Evolutionary conservation across 208 protist species (phyloP).

Genomic region (Leishmania arabica): DNA sequence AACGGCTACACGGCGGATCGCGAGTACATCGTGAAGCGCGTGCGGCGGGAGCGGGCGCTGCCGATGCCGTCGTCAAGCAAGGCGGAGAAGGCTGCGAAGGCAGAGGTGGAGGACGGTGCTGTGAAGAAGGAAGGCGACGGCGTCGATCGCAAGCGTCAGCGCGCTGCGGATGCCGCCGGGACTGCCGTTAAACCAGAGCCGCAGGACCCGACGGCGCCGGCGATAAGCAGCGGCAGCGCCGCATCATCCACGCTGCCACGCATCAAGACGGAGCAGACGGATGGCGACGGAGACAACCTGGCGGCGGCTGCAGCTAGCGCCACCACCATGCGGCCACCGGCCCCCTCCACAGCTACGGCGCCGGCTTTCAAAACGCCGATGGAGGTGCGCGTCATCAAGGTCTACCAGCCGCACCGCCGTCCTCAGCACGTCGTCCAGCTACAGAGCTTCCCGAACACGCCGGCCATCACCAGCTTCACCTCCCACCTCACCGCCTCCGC

Average conservation of each 20-base stretch:
- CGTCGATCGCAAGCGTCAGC: slow-evolving; percentile 30
- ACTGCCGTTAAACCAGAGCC: slow-evolving; percentile 24
- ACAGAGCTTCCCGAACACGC: slow-evolving; percentile 73
- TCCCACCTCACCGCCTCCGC: slow-evolving; percentile 33
- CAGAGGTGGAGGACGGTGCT: neutral
- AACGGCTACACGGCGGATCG: slow-evolving; percentile 77
- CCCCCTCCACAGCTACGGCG: neutral
- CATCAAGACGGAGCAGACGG: slow-evolving; percentile 29
- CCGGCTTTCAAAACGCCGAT: slow-evolving; percentile 9
- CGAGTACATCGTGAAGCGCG: slow-evolving; percentile 74
- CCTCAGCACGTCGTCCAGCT: slow-evolving; percentile 62
- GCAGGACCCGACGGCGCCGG: slow-evolving; percentile 13
- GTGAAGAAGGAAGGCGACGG: neutral
- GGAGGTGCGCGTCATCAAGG: slow-evolving; percentile 44
- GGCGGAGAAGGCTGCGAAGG: neutral
- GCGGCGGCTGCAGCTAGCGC: neutral
- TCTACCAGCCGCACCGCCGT: slow-evolving; percentile 61
- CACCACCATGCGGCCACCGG: slow-evolving; percentile 10
- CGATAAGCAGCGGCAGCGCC: slow-evolving; percentile 1
- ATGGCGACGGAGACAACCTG: neutral
- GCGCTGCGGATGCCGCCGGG: slow-evolving; percentile 5
- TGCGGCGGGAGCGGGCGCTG: slow-evolving; percentile 37
- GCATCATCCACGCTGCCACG: slow-evolving; percentile 13
- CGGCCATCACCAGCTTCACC: slow-evolving; percentile 54
- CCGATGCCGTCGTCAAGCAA: neutral